Evolutionary conservation across 164 flowering plant species (phyloP), one percentile per base, ranked within the genome.

Genomic region (Vitis amurensis): DNA sequence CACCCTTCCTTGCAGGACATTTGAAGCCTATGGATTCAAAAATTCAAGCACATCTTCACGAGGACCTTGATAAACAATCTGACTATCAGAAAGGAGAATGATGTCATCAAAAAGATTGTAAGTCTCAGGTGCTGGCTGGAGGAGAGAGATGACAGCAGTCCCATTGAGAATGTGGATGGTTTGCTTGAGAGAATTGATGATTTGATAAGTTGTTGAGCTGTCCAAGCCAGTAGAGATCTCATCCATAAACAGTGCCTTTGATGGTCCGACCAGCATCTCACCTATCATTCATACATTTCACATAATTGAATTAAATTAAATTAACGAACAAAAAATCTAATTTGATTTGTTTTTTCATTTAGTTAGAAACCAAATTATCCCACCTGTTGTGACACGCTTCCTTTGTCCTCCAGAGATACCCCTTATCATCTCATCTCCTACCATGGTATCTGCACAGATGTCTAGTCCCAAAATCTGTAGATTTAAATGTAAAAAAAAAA

Each of bases 41-140:
- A 87, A 91, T 9, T 80, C 86, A n/a, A 87, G 87, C 19, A 89
- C 90, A 7, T 84, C 27, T 71, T 89, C 89, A 2, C 90, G 83
- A 12, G 93, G 88, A 53, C 93, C 97, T 67, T 92, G 92, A 57
- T 92, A 90, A 61, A 90, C 88, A 27, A 87, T 81, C 53, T 79
- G 81, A 8, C 97, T 92, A 67, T 90, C 92, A 2, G 95, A 85
- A 29, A 92, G 68, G 49, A 92, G 90, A 50, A 92, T 77, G 55
- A 92, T 85, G 74, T 90, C 97, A 71, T 90, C 97, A 30, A 91
- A 91, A 31, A 31, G 88, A 50, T 88, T 75, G 37, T 83, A 91
- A 31, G 91, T 89, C 80, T 92, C 97, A 0, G 97, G 97, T 10
- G 97, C 91, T 8, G 97, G 97, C 79, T 90, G 97, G 47, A 92